Evolutionary conservation across 208 protist genomes (phyloP).

Genomic region (Leishmania tarentolae): DNA sequence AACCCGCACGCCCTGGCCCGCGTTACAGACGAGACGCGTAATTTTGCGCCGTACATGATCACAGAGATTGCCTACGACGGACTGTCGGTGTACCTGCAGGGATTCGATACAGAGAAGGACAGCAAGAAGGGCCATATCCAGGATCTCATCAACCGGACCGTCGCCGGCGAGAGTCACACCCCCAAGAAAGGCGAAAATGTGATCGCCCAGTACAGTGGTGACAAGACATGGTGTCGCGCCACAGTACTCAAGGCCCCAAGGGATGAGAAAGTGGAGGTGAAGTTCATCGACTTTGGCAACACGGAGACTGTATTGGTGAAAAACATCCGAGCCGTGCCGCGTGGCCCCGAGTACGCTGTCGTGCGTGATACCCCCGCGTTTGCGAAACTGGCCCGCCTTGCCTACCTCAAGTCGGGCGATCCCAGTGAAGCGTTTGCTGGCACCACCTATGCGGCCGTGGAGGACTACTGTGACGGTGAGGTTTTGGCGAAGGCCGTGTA

Average conservation of each 20-base stretch:
- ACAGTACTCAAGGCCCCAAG: slow-evolving; percentile 58
- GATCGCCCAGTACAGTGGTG: slow-evolving; percentile 67
- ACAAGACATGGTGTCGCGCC: slow-evolving; percentile 85
- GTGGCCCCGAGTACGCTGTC: slow-evolving; percentile 68
- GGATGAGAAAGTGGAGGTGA: slow-evolving; percentile 53
- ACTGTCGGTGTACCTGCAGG: slow-evolving; percentile 76
- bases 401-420: slow-evolving; percentile 66
- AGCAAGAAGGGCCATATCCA: slow-evolving; percentile 51
- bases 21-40: slow-evolving; percentile 50
- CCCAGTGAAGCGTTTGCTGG: slow-evolving; percentile 44
- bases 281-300: slow-evolving; percentile 91
- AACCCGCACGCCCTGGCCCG: slow-evolving; percentile 38
- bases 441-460: slow-evolving; percentile 51
- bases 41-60: slow-evolving; percentile 49
- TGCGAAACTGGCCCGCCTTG: slow-evolving; percentile 63
- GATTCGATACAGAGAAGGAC: slow-evolving; percentile 44
- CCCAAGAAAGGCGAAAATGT: slow-evolving; percentile 78
- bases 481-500: slow-evolving; percentile 82
- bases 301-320: slow-evolving; percentile 48
- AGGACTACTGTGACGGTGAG: slow-evolving; percentile 76
- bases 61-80: slow-evolving; percentile 79
- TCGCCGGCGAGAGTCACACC: slow-evolving; percentile 22
- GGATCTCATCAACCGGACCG: slow-evolving; percentile 55
- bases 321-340: slow-evolving; percentile 67
- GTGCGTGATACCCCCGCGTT: slow-evolving; percentile 70